Evolutionary conservation across 2,329 filamentous ascomycete species (phyloP).

Genomic region (Neonectria coccinea): DNA sequence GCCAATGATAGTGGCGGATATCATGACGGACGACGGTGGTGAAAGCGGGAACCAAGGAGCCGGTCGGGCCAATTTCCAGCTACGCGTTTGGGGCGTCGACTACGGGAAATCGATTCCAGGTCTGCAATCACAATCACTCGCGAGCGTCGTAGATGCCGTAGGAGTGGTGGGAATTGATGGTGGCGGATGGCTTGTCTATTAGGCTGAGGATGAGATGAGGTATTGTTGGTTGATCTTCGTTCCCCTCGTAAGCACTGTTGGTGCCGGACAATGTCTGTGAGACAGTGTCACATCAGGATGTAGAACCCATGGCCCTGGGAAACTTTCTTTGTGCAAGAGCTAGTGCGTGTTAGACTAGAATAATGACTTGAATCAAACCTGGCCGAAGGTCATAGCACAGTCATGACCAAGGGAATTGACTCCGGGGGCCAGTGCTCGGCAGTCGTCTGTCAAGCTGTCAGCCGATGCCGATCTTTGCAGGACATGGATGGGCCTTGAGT

Average conservation of each 20-base stretch:
- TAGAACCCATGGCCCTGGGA: slow-evolving; percentile 10
- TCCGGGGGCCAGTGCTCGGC: background rate
- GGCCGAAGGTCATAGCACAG: slow-evolving; percentile 6
- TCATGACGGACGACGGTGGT: slow-evolving; percentile 29
- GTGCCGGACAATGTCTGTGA: slow-evolving; percentile 14
- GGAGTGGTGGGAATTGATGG: background rate
- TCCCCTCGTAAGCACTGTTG: slow-evolving; percentile 2
- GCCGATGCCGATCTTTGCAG: slow-evolving; percentile 10
- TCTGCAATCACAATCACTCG: slow-evolving; percentile 32
- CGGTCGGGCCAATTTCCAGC: slow-evolving; percentile 27
- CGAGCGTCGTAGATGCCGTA: slow-evolving; percentile 19
- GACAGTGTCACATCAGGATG: slow-evolving; percentile 5
- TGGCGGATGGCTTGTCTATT: slow-evolving; percentile 17
- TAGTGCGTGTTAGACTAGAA: background rate
- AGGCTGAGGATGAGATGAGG: slow-evolving; percentile 18
- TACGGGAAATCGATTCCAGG: slow-evolving; percentile 21
- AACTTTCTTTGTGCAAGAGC: slow-evolving; percentile 28
- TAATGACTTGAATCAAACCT: background rate
- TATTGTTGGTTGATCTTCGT: background rate
- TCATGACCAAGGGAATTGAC: background rate
- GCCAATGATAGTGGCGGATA: slow-evolving; percentile 29
- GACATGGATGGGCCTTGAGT: slow-evolving; percentile 4
- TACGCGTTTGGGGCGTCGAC: slow-evolving; percentile 28
- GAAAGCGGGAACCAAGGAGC: slow-evolving; percentile 30
- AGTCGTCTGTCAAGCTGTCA: slow-evolving; percentile 8